phyloP scores from a whole-genome alignment of 2,329 filamentous ascomycete species.

The Fusarium bactridioides region DNA sequence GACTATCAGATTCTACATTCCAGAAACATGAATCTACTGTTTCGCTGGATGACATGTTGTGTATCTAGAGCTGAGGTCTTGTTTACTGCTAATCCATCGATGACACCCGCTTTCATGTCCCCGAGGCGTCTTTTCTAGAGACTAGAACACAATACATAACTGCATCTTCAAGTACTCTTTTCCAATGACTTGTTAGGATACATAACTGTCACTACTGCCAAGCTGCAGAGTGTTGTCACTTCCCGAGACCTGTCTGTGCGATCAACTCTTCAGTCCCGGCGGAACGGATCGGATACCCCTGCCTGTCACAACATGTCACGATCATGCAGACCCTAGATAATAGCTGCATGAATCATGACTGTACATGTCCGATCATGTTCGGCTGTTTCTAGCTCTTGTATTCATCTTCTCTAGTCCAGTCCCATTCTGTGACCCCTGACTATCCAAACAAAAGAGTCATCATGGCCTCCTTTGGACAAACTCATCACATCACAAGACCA shows the following conservation, averaged over 20 bases:
- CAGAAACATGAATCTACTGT: fast-evolving
- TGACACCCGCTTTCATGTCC: not conserved
- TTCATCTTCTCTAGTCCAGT: not conserved
- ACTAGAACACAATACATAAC: not conserved
- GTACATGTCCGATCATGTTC: not conserved
- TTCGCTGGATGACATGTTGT: not conserved
- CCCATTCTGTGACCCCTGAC: not conserved
- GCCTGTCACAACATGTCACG: constrained; percentile 11
- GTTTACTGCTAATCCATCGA: not conserved
- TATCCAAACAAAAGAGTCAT: not conserved
- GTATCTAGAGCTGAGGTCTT: not conserved
- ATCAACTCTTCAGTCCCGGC: not conserved
- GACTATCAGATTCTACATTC: not conserved
- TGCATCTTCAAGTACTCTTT: not conserved
- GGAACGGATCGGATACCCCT: constrained; percentile 2
- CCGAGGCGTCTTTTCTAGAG: not conserved
- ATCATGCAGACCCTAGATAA: not conserved
- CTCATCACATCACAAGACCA: constrained; percentile 4
- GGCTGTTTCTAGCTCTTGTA: not conserved
- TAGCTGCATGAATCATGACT: constrained; percentile 2
- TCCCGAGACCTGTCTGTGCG: not conserved
- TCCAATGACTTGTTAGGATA: fast-evolving
- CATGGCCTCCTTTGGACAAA: not conserved
- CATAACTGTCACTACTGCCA: not conserved
- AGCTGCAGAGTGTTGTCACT: not conserved